Conservation (phyloP, 495 filamentous ascomycete species). For the Neurospora tetrasperma region DNA sequence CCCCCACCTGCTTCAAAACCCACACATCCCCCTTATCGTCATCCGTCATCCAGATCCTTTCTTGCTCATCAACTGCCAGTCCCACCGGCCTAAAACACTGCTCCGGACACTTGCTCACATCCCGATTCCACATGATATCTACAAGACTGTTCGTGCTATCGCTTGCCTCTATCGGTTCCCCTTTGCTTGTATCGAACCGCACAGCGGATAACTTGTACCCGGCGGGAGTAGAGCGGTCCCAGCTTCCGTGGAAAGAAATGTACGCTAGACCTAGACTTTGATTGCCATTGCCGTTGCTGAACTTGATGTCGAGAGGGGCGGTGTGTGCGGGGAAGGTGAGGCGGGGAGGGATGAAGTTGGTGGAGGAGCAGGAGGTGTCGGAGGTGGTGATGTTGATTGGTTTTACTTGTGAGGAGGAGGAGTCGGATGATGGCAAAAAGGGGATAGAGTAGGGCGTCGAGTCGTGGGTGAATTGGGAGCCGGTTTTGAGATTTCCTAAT, state of each 20-base stretch:
- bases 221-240: conserved; percentile 41
- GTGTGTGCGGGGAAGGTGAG: conserved; percentile 49
- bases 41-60: conserved; percentile 45
- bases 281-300: conserved; percentile 18
- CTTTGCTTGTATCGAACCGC: conserved; percentile 23
- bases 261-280: conserved; percentile 18
- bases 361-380: conserved; percentile 35
- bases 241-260: conserved; percentile 37
- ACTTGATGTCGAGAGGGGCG: conserved; percentile 53
- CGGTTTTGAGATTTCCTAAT: conserved; percentile 16
- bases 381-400: conserved; percentile 19
- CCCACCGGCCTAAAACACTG: conserved; percentile 48
- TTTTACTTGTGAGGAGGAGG: background rate
- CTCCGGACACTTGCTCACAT: conserved; percentile 34
- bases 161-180: conserved; percentile 30
- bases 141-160: conserved; percentile 32
- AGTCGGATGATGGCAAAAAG: background rate
- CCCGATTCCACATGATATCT: conserved; percentile 41
- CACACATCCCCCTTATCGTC: conserved; percentile 51
- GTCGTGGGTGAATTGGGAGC: conserved; percentile 28
- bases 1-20: conserved; percentile 26
- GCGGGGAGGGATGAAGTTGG: conserved; percentile 31
- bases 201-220: conserved; percentile 49
- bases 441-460: background rate
- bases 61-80: conserved; percentile 36